Percentiles rank a stretch among this genome's conserved stretches.
Evolutionary conservation across 495 filamentous ascomycete species (phyloP).

Genomic region (Penicillium subrubescens): DNA sequence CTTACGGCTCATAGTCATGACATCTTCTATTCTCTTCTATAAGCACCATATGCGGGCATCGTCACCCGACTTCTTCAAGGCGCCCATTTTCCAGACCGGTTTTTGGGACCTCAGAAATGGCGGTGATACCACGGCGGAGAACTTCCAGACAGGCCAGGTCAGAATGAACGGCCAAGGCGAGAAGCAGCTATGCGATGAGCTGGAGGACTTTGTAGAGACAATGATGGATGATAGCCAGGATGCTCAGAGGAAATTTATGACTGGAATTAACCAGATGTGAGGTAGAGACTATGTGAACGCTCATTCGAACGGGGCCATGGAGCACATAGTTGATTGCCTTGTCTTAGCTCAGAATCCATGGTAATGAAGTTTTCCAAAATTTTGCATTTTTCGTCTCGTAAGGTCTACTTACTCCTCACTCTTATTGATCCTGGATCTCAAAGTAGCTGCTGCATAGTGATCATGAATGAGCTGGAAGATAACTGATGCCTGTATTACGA

Average conservation of each 20-base stretch:
- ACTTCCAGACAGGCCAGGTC: constrained; percentile 1
- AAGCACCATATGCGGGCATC: not conserved
- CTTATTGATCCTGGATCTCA: not conserved
- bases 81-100: not conserved
- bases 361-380: too few relatives aligned
- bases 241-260: not conserved
- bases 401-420: not conserved
- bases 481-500: not conserved
- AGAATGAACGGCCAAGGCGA: not conserved
- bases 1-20: not conserved
- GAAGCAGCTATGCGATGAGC: not conserved
- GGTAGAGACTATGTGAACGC: not conserved
- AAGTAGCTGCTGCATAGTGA: not conserved
- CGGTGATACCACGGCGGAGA: not conserved
- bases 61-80: not conserved
- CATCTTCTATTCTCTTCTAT: constrained; percentile 1
- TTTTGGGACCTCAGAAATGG: constrained; percentile 6
- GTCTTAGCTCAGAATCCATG: not conserved
- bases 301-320: not conserved
- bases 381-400: not conserved
- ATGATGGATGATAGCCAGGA: not conserved
- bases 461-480: too few relatives aligned
- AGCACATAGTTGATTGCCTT: not conserved
- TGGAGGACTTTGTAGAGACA: not conserved
- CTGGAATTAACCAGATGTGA: not conserved